Base-by-base conservation (phyloP, 768 basidiomycete genomes). In the Collybia sp. region DNA sequence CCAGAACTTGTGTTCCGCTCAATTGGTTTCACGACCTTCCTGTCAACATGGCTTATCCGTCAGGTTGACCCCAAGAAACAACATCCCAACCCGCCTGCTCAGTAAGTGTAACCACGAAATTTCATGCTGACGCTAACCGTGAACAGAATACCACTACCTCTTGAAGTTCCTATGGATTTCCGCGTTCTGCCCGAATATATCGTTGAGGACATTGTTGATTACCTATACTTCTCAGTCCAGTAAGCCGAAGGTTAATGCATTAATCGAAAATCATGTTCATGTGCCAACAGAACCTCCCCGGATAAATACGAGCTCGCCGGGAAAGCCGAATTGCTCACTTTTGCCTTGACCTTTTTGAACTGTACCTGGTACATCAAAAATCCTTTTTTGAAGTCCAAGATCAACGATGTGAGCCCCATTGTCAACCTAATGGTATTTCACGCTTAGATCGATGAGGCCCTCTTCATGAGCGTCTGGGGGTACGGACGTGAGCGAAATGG, bases 301-400 rank as follows among this genome's bases (percentile, higher is more conserved):
- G 81, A 92, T 38, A 89, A 85, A 43, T 79, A 97, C 42, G 87
- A 92, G 48, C 66, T 89, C 41, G 74, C 85, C 0, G 93, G 93
- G 38, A 94, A 91, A 68, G 79, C 82, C 10, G 93, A 93, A 53
- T 69, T 98, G 12, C 69, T 98, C 54, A 79, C 83, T 0, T 98
- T 97, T 66, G 77, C 83, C 15, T 68, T 99, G 54, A 93, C 91
- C 2, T 97, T 97, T 75, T 69, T 99, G 49, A 82, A 85, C 5
- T 93, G 91, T 32, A 95, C 94, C 0, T 93, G 91, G 80, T 98
- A 93, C 62, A 94, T 99, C 75, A 96, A 96, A 72, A 99, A 98
- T 55, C 96, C 96, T 0, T 97, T 95, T 73, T 63, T 99, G 56
- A 97, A 97, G 66, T 82, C 92, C 15, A 95, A 97, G 66, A 87